Conservation (phyloP, 2,329 filamentous ascomycete genomes). For the Nothopassalora personata region DNA sequence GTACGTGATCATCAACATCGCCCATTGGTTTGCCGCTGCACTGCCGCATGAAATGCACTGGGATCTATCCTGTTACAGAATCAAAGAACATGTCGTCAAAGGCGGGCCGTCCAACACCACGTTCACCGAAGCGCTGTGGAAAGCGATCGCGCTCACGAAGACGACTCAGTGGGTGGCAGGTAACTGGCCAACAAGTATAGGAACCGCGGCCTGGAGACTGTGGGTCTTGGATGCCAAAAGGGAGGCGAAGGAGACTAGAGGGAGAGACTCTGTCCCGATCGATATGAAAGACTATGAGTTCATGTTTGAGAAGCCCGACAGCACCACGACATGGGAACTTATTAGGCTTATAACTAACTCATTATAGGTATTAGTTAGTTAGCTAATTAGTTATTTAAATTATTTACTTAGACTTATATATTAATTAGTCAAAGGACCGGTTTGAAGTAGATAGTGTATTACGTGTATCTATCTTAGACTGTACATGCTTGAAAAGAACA, state of each 20-base stretch:
- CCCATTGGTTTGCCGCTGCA: conserved; percentile 49
- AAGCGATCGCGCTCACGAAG: conserved; percentile 44
- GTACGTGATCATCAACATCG: conserved; percentile 47
- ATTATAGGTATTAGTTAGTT: too few species aligned
- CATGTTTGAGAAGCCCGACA: neutral
- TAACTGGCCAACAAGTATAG: conserved; percentile 18
- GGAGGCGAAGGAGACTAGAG: conserved; percentile 4
- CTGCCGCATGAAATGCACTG: conserved; percentile 44
- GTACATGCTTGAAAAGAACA: too few species aligned
- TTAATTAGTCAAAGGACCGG: too few species aligned
- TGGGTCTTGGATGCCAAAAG: conserved; percentile 23
- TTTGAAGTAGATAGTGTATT: too few species aligned
- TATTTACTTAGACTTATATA: too few species aligned
- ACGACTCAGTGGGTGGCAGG: conserved; percentile 39
- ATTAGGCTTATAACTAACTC: too few species aligned
- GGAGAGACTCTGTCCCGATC: too few species aligned
- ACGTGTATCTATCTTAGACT: too few species aligned
- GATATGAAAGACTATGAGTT: neutral
- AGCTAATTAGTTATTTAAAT: too few species aligned
- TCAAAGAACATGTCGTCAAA: conserved; percentile 36
- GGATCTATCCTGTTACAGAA: conserved; percentile 43
- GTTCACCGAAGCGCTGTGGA: conserved; percentile 48
- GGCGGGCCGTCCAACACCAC: conserved; percentile 30
- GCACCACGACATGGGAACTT: neutral
- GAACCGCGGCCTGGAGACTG: conserved; percentile 20